phyloP scores from a whole-genome alignment of 2,329 filamentous ascomycete genomes.

The Epicoccum nigrum region DNA sequence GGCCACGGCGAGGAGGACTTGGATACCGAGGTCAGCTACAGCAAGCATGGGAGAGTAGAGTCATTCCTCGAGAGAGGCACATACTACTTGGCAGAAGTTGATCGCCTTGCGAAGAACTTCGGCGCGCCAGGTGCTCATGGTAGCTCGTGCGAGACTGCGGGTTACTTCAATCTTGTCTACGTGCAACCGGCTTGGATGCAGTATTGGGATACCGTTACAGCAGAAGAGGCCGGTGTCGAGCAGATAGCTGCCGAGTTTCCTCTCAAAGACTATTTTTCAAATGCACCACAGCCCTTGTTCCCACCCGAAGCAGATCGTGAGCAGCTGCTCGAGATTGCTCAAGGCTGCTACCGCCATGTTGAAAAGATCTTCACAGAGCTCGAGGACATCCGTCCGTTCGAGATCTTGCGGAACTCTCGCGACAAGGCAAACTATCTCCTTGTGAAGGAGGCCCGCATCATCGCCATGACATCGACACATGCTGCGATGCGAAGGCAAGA shows the following conservation, averaged over 20 bases:
- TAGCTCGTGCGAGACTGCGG: constrained; percentile 93
- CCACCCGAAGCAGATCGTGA: constrained; percentile 68
- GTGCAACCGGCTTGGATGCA: constrained; percentile 86
- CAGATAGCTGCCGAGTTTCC: constrained; percentile 79
- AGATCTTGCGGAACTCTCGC: constrained; percentile 84
- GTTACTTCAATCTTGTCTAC: constrained; percentile 94
- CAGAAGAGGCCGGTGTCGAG: constrained; percentile 61
- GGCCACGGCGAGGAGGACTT: constrained; percentile 96
- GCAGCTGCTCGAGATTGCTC: constrained; percentile 73
- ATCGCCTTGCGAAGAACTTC: constrained; percentile 82
- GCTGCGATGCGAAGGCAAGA: constrained; percentile 92
- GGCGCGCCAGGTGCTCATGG: constrained; percentile 92
- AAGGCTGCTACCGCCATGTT: constrained; percentile 88
- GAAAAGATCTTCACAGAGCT: constrained; percentile 89
- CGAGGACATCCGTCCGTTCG: constrained; percentile 92
- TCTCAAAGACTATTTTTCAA: constrained; percentile 84
- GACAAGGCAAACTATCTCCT: constrained; percentile 97
- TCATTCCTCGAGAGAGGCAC: constrained; percentile 90
- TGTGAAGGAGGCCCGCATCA: constrained; percentile 92
- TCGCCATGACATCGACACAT: constrained; percentile 98
- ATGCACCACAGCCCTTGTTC: constrained; percentile 87
- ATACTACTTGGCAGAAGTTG: constrained; percentile 79
- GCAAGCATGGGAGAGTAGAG: constrained; percentile 93
- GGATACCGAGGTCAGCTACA: constrained; percentile 83
- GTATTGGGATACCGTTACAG: constrained; percentile 71